Base-by-base conservation (phyloP, 345 rosid genomes). In the Crucihimalaya himalaica region DNA sequence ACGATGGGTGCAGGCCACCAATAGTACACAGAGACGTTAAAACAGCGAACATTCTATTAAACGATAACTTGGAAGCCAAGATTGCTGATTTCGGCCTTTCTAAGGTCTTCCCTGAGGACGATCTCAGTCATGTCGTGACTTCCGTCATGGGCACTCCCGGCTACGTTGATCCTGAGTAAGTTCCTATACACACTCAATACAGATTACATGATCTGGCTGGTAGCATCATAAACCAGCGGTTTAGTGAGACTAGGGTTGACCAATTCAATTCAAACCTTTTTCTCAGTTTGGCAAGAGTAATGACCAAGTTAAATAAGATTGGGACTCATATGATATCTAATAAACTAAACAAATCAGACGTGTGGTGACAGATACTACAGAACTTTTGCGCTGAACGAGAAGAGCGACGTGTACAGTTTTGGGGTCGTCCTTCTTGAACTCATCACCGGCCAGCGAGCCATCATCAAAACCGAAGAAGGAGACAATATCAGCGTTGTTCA, bases 371-470 rank as follows among this genome's bases (percentile, higher is more conserved):
- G 78, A 59, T 45, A 76, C 52, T 69, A 76, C 74, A 45, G 54
- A 4, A 68, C 74, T 3, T 76, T 76, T 14, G 58, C 52, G 72
- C 31, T 77, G 10, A 77, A 71, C 31, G 80, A 75, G 79, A 84
- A 81, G 62, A 86, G 88, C 11, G 90, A 86, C 63, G 83, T 86
- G 28, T 86, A 79, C 66, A 78, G 86, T 64, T 84, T 82, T 18
- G 86, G 87, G 27, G 40, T 86, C 29, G 79, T 86, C 45, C 79
- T 84, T 15, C 57, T 84, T 9, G 83, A 84, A 78, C 71, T 86
- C 46, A 81, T 86, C 19, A 86, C 87, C 1, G 87, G 87, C n/a
- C 69, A 65, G 42, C 79, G 78, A 12, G 85, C 83, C 15, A 61
- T 84, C 8, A 61, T 78, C 18, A 72, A 40, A 46, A 72, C 63